A percentile compares a stretch with the other conserved stretches of the same genome.
These are phyloP conservation scores for Trichoderma sp. DNA, from an alignment of 2,329 filamentous ascomycete species.

Conservation along the genomic window DNA sequence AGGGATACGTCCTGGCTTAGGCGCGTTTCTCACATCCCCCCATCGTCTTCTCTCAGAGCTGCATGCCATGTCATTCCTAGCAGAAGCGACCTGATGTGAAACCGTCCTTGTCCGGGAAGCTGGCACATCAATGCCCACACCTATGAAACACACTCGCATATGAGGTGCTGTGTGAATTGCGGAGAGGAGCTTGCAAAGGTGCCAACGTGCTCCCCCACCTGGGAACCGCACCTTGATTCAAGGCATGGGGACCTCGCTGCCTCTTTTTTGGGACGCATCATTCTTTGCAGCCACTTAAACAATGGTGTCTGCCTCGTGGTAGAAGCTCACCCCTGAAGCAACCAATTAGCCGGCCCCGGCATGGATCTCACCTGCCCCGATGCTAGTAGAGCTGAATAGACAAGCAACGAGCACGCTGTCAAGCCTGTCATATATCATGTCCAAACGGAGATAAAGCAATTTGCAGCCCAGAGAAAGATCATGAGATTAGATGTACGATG, in stretches of 20 bases:
- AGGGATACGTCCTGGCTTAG: neutral
- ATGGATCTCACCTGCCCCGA: neutral
- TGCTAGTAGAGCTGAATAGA: constrained; percentile 11
- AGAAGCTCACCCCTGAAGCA: constrained; percentile 8
- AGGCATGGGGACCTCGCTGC: neutral
- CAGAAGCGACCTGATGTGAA: neutral
- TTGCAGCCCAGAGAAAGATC: neutral
- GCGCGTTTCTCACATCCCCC: neutral
- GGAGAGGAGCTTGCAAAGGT: neutral
- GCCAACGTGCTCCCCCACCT: neutral
- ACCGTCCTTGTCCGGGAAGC: constrained; percentile 1
- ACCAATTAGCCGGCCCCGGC: neutral
- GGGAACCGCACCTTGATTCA: neutral
- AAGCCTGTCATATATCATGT: constrained; percentile 24
- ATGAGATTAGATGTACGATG: neutral
- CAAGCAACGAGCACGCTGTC: neutral
- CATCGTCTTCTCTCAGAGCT: neutral
- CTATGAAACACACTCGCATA: neutral
- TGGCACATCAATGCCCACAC: neutral
- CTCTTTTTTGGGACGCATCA: neutral
- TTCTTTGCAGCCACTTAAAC: constrained; percentile 2
- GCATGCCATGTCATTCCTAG: neutral
- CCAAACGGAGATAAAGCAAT: neutral
- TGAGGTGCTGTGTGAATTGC: neutral
- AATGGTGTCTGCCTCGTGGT: constrained; percentile 11